Evolutionary conservation across 495 filamentous ascomycete species (phyloP).

Genomic region (Trichoderma gamsii): DNA sequence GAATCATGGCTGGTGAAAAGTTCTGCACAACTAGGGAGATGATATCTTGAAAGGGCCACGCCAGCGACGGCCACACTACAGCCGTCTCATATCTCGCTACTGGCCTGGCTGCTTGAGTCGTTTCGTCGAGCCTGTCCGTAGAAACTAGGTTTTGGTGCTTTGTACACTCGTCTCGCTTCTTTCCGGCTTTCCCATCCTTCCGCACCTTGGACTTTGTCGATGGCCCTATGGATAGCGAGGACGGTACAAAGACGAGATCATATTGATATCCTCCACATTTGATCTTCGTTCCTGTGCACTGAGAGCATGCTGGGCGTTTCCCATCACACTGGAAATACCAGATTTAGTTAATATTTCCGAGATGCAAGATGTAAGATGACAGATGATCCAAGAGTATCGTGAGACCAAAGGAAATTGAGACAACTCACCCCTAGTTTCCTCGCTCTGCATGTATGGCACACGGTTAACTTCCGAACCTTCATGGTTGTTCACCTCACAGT

Average conservation of each 20-base stretch:
- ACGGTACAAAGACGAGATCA: conserved; percentile 12
- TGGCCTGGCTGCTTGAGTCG: background rate
- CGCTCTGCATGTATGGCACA: conserved; percentile 14
- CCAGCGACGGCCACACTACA: conserved; percentile 1
- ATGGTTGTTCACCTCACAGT: background rate
- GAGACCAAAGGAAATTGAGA: background rate
- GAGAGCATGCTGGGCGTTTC: background rate
- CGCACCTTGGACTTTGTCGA: background rate
- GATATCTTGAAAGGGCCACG: conserved; percentile 12
- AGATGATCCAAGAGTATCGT: background rate
- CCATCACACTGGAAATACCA: conserved; percentile 10
- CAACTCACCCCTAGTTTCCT: conserved; percentile 7
- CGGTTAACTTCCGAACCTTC: conserved; percentile 14
- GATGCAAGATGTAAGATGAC: background rate
- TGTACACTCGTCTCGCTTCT: background rate
- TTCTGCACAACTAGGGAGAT: conserved; percentile 15
- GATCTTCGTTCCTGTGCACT: conserved; percentile 1
- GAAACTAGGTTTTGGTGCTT: background rate
- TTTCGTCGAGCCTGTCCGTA: background rate
- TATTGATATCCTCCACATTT: conserved; percentile 10
- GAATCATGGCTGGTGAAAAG: background rate
- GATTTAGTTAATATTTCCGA: background rate
- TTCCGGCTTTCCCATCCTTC: background rate
- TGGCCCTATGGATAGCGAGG: background rate
- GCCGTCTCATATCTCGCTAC: background rate